Evolutionary conservation across 768 basidiomycete genomes (phyloP), one percentile per base, ranked within the genome.

Genomic region (Phaeolepiota aurea): DNA sequence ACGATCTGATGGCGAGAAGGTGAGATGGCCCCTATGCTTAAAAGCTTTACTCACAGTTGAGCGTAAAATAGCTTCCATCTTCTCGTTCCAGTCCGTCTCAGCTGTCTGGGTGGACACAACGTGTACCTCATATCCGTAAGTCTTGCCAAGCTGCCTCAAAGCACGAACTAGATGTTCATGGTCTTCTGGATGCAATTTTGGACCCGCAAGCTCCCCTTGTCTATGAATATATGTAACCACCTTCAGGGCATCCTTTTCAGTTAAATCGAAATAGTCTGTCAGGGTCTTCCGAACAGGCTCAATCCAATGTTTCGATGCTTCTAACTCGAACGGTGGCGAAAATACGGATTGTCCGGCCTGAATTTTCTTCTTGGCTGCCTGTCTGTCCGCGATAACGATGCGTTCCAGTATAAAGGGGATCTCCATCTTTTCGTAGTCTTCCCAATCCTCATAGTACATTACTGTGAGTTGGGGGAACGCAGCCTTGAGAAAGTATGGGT

Each of bases 401-500:
- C 87, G 79, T 48, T 86, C 82, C 40, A 88, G 62, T 13, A 91
- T 50, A 55, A 80, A 89, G 0, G 90, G 85, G 13, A 77, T 69
- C 14, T 69, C 66, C 51, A 87, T 74, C 43, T 72, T 67, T 25
- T 72, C 68, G 49, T 82, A 80, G 58, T 93, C 90, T 35, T 72
- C 66, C 76, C 87, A 90, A 51, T 92, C 89, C 43, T 80, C 74
- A 13, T 64, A 43, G 55, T 80, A 89, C 64, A 85, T 72, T 38
- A 81, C 59, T 1, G 69, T 75, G 46, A 84, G 69, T 12, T 68
- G 72, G 0, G 87, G 85, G 52, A 87, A 84, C n/a, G 82, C 79
- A 0, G 78, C 73, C 52, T 87, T 84, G 37, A 71, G 60, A n/a
- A 82, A 63, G 49, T 74, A 75, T 0, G 82, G 82, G 58, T 90